Base-by-base conservation (phyloP, 805 yeast species). In the Tetrapisispora pingtungensis region DNA sequence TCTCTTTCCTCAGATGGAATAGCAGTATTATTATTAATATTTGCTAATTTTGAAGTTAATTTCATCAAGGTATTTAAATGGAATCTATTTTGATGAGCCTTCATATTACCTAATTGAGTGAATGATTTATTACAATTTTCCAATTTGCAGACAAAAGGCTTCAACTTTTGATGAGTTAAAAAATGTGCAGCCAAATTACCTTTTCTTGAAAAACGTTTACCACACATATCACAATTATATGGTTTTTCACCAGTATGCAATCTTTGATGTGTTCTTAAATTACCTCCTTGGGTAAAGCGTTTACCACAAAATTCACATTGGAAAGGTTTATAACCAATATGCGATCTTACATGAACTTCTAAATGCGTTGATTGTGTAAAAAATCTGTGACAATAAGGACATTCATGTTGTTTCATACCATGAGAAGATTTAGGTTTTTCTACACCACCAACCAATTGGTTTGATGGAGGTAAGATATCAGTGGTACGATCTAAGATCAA, bases 161-260 rank as follows among this genome's bases (percentile, higher is more conserved):
- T 80, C 45, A 77, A 68, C 54, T 84, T 79, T 45, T 80, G 80
- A 65, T 88, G 97, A 0, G 95, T 87, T 46, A 85, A 67, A 61
- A 73, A 70, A 64, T 89, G 97, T 3, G 95, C 94, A 22, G 90
- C 89, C 52, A 86, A 72, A 64, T 89, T 89, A 15, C 97, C 97
- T 63, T 89, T 85, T 55, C 96, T 75, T 43, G 95, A 85, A 62
- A 89, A 89, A 30, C 77, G 71, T 48, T 86, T 75, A 19, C 77
- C 76, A 64, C 97, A 89, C 10, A 75, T 65, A 17, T 78, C 80
- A 67, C 97, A 89, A 32, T 73, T 70, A 58, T 81, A 89, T 4
- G 97, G 97, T 58, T 84, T 84, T 56, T 89, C 96, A 24, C 96
- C 96, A 0, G 96, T 87, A 56, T 87, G 96, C 30, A 87, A 69